Evolutionary conservation across 768 basidiomycete species (phyloP).

Genomic region (Russula vinacea): DNA sequence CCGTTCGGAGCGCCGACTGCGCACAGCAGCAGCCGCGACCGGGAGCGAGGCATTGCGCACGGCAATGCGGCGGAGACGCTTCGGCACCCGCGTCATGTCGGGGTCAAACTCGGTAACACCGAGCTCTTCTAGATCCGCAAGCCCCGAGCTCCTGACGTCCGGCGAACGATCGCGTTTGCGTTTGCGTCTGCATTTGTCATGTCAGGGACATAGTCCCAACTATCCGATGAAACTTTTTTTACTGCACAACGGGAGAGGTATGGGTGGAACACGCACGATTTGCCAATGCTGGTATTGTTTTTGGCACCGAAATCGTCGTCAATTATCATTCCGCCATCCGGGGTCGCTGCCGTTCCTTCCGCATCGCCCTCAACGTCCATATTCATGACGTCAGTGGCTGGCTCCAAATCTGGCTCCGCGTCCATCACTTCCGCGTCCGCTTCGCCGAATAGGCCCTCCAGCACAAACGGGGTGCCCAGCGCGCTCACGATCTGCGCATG

Average conservation of each 20-base stretch:
- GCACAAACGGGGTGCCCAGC: conserved; percentile 75
- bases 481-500: conserved; percentile 72
- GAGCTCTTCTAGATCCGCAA: not conserved
- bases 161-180: conserved; percentile 24
- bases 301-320: not conserved
- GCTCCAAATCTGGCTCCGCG: conserved; percentile 33
- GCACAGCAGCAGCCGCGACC: not conserved
- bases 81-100: conserved; percentile 9
- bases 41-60: conserved; percentile 22
- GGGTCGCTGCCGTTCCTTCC: not conserved
- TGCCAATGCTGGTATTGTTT: no score
- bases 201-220: not conserved
- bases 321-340: conserved; percentile 15
- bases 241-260: not conserved
- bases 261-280: not conserved
- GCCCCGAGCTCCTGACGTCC: no score
- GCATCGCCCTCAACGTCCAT: conserved; percentile 25
- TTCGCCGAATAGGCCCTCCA: conserved; percentile 75
- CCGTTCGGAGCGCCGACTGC: conserved; percentile 15
- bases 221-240: not conserved
- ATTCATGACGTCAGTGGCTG: conserved; percentile 20
- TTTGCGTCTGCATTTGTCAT: conserved; percentile 3
- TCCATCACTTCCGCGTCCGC: conserved; percentile 71
- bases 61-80: conserved; percentile 13
- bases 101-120: not conserved